phyloP scores from a whole-genome alignment of 495 filamentous ascomycete species.

The Neurospora cerealis region DNA sequence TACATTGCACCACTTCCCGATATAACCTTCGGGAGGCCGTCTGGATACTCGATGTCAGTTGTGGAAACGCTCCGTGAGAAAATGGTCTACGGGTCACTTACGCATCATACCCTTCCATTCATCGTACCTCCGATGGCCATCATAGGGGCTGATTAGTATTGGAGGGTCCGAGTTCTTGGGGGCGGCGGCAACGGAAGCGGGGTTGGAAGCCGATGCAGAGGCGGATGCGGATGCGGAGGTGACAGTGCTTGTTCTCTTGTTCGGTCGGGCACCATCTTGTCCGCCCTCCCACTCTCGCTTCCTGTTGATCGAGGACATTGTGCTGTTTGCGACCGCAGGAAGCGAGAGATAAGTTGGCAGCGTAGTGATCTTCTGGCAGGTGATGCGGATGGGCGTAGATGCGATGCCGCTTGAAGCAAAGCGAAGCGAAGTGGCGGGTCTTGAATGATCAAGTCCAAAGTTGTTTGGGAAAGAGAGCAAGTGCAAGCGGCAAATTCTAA shows the following conservation, averaged over 20 bases:
- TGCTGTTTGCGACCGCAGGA: neutral
- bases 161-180: neutral
- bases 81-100: neutral
- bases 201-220: neutral
- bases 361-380: neutral
- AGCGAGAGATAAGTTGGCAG: neutral
- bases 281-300: neutral
- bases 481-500: neutral
- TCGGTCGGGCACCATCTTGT: neutral
- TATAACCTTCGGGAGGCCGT: neutral
- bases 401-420: no score
- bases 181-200: neutral
- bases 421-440: neutral
- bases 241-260: neutral
- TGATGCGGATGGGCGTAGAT: no score
- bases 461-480: neutral
- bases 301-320: neutral
- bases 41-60: neutral
- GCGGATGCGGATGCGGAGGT: neutral
- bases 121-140: slow-evolving; percentile 2
- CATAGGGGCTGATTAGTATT: neutral
- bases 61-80: neutral
- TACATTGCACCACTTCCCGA: slow-evolving; percentile 9
- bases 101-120: slow-evolving; percentile 9
- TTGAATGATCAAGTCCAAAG: neutral